Evolutionary conservation across 2,329 filamentous ascomycete species (phyloP), one percentile per base, ranked within the genome.

Genomic region (Malbranchea cinnamomea): DNA sequence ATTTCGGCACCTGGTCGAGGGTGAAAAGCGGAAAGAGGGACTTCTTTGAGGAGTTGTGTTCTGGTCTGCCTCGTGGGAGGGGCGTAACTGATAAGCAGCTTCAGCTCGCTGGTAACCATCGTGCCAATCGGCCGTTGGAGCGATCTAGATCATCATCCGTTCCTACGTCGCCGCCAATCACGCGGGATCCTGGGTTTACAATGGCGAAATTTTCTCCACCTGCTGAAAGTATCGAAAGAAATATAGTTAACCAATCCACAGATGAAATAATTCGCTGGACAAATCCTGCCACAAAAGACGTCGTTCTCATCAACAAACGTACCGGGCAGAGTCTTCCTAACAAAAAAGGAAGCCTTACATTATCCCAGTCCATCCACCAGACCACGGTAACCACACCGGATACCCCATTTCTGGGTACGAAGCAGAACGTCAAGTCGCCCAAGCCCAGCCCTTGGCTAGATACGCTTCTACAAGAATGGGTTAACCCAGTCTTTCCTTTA

Each of bases 401-500:
- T n/a, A n/a, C n/a, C n/a, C n/a, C n/a, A n/a, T n/a, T n/a, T n/a
- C n/a, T n/a, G n/a, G n/a, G n/a, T n/a, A n/a, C n/a, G n/a, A n/a
- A n/a, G n/a, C n/a, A n/a, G n/a, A n/a, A n/a, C n/a, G n/a, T n/a
- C n/a, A n/a, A n/a, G n/a, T n/a, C n/a, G n/a, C 23, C 31, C 13
- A 29, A 29, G 4, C 35, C 40, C 10, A 44, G 38, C n/a, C 40
- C 49, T 6, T 83, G 77, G 78, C 54, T 84, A 2, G 58, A 63
- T 6, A 55, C 63, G 5, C 43, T 87, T 5, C 52, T 83, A 1
- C 50, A 62, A 20, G 61, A 59, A 6, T 92, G 82, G 81, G 54
- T 77, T 6, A 92, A 85, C 35, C 81, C 82, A 0, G 59, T 81
- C 1, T 93, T 91, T 47, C 54, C 64, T n/a, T 50, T 50, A 2